Percentiles rank a stretch among this genome's conserved stretches.
Conservation (phyloP, 108 stramenopile genomes). For the Pseudonitzschia pungens region DNA sequence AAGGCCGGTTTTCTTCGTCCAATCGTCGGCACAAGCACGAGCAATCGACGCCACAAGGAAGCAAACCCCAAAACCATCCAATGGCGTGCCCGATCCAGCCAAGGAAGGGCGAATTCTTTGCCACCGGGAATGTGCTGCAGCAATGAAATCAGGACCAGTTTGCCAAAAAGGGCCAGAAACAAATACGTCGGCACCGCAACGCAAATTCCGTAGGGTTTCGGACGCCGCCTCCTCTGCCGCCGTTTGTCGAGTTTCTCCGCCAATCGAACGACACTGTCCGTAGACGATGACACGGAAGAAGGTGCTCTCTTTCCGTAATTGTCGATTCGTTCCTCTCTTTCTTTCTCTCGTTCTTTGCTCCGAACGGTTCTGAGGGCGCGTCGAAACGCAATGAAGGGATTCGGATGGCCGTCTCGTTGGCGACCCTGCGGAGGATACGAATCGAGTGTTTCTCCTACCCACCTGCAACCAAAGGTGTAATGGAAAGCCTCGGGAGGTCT, state of each 20-base stretch:
- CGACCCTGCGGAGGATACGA: conserved; percentile 48
- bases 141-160: conserved; percentile 16
- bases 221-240: conserved; percentile 11
- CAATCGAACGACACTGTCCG: conserved; percentile 7
- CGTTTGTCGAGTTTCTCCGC: conserved; percentile 11
- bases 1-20: neutral
- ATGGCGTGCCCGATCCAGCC: neutral
- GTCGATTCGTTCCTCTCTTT: neutral
- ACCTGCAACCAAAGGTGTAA: conserved; percentile 42
- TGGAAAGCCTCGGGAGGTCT: conserved; percentile 34
- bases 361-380: conserved; percentile 1
- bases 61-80: conserved; percentile 6
- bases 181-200: conserved; percentile 43
- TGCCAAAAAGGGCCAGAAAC: conserved; percentile 19
- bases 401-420: conserved; percentile 30
- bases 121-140: conserved; percentile 27
- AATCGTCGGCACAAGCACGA: neutral
- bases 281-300: neutral
- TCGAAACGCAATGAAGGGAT: conserved; percentile 24
- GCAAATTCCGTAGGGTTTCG: conserved; percentile 46
- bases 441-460: conserved; percentile 41
- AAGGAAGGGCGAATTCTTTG: conserved; percentile 5
- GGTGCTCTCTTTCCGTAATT: neutral
- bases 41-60: conserved; percentile 3
- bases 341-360: conserved; percentile 11